Percentiles rank a stretch among this genome's conserved stretches.
Conservation (phyloP, 306 rosid genomes). For the Malus sylvestris region DNA sequence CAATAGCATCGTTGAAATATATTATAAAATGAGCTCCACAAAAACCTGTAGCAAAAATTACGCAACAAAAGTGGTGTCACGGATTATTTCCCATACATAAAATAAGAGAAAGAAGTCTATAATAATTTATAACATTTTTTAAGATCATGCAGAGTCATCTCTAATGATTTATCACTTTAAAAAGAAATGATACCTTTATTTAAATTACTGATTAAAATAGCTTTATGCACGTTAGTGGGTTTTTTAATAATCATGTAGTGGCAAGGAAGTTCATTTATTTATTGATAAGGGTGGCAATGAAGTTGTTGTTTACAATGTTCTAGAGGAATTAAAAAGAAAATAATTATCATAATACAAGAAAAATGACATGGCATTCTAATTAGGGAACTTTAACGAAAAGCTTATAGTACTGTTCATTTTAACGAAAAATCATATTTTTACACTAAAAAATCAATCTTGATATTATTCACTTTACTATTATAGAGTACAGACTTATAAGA, state of each 20-base stretch:
- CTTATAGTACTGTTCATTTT: too few relatives aligned
- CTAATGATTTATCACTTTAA: background rate
- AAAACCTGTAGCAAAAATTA: too few relatives aligned
- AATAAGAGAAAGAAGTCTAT: too few relatives aligned
- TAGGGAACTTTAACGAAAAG: too few relatives aligned
- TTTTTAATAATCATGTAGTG: background rate
- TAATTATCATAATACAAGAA: background rate
- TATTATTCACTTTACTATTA: too few relatives aligned
- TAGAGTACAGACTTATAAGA: too few relatives aligned
- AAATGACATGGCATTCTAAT: background rate
- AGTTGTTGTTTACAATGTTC: background rate
- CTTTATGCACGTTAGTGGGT: background rate
- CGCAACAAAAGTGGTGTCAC: too few relatives aligned
- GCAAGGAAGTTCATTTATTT: background rate
- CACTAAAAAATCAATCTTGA: too few relatives aligned
- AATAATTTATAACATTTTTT: background rate
- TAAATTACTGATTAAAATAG: background rate
- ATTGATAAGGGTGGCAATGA: background rate
- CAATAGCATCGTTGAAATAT: too few relatives aligned
- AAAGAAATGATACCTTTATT: background rate
- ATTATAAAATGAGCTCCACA: fast-evolving
- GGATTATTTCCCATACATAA: too few relatives aligned
- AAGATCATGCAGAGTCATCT: background rate
- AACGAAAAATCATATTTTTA: too few relatives aligned
- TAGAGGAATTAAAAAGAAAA: background rate